phyloP scores from a whole-genome alignment of 163 green algal genomes.

The Trebouxia gelatinosa region DNA sequence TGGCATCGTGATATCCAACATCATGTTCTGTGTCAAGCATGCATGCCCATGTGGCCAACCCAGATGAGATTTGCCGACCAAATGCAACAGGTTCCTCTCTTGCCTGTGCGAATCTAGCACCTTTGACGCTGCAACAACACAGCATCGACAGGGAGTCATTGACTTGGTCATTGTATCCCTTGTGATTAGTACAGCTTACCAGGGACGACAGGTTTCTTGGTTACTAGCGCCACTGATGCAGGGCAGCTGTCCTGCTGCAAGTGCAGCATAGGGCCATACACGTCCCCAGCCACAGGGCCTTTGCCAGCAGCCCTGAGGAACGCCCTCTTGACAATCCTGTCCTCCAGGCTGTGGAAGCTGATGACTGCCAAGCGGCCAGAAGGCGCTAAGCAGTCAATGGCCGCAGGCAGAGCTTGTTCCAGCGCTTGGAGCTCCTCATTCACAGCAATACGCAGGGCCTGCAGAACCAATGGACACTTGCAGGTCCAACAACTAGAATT shows the following conservation, averaged over 20 bases:
- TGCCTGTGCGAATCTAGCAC: no score
- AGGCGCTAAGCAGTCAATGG: slow-evolving; percentile 70
- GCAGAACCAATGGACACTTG: slow-evolving; percentile 17
- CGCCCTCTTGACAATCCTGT: slow-evolving; percentile 90
- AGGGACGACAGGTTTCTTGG: slow-evolving; percentile 57
- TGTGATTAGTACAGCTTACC: background rate
- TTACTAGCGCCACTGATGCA: slow-evolving; percentile 53
- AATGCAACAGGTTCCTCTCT: no score
- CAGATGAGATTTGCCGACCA: no score
- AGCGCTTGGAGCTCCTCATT: slow-evolving; percentile 89
- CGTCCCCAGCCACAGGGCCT: background rate
- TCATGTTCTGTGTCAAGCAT: no score
- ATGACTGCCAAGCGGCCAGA: slow-evolving; percentile 88
- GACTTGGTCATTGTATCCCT: background rate
- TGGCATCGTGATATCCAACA: no score
- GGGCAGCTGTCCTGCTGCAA: background rate
- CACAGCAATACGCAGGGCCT: slow-evolving; percentile 94
- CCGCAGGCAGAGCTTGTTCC: slow-evolving; percentile 70
- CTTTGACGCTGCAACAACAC: no score
- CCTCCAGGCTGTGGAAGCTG: slow-evolving; percentile 94
- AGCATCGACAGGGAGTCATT: no score
- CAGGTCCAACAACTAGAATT: background rate
- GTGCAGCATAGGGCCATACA: slow-evolving; percentile 29
- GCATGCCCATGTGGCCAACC: no score
- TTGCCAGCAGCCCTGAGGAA: slow-evolving; percentile 71